Evolutionary conservation across 2,329 filamentous ascomycete genomes (phyloP), one percentile per base, ranked within the genome.

Genomic region (Stromatinia cepivora): DNA sequence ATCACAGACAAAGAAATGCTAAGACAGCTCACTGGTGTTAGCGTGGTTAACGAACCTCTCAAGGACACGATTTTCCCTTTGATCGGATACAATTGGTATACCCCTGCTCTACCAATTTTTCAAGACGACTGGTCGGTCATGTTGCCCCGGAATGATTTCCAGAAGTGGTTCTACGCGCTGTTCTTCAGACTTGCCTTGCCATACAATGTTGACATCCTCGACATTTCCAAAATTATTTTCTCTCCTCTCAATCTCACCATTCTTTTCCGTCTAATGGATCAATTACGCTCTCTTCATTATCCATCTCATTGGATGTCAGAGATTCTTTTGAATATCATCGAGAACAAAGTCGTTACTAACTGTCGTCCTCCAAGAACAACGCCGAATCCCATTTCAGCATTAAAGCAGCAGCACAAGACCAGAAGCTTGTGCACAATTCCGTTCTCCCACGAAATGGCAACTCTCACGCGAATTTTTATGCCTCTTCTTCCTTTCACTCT

Each of bases 271-370:
- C 62, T 74, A 10, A 71, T 73, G 3, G 22, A 56, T 10, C 62
- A 71, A 34, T 31, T 74, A 13, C 53, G 58, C 7, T 50, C n/a
- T 3, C 36, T 72, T 22, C 70, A 67, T 20, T 72, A 73, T 42
- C 72, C 71, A 10, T 66, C 69, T 17, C 69, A 73, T 48, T 74
- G 72, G 70, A 65, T 74, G 17, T 70, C 71, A 22, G 71, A 73
- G 36, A 5, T 50, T 13, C 57, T 74, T 10, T 46, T 25, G 17
- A 71, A 66, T 36, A 73, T 74, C 54, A 61, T 74, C 11, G 42
- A 67, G 6, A 65, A 70, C 54, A 72, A 66, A 17, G 69, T 74
- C n/a, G 46, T 58, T 25, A 73, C 66, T 4, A 67, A 42, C 11
- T 57, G 42, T 25, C 67, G 70, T 1, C 61, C 61, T 17, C 71